Conservation (phyloP, 1,284 basidiomycete species). For the Mycena citricolor region DNA sequence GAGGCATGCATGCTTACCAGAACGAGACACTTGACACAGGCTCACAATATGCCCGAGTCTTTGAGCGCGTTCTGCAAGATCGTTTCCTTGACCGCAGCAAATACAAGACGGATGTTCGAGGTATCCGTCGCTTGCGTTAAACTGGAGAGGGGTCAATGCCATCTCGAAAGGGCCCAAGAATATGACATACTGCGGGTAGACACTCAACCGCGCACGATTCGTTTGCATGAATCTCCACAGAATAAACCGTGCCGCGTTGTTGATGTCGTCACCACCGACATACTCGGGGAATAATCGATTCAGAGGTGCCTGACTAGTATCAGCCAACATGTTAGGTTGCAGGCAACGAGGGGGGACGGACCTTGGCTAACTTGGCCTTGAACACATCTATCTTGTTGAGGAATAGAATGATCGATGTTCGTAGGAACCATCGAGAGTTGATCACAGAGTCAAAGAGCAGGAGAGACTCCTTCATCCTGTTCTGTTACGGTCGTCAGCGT, state of each 20-base stretch:
- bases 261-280: conserved; percentile 90
- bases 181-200: conserved; percentile 85
- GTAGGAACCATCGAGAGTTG: conserved; percentile 96
- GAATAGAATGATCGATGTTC: conserved; percentile 91
- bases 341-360: conserved; percentile 24
- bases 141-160: conserved; percentile 36
- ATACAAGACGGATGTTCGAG: conserved; percentile 84
- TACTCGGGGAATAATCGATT: conserved; percentile 95
- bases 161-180: background rate
- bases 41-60: conserved; percentile 74
- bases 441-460: conserved; percentile 94
- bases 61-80: conserved; percentile 87
- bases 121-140: conserved; percentile 82
- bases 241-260: conserved; percentile 98
- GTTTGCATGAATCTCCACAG: conserved; percentile 97
- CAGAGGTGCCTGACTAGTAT: conserved; percentile 60
- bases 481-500: conserved; percentile 45
- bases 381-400: conserved; percentile 97
- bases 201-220: conserved; percentile 83
- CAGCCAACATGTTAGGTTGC: background rate
- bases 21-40: too few relatives aligned
- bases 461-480: conserved; percentile 93
- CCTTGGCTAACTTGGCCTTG: conserved; percentile 89
- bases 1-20: too few relatives aligned
- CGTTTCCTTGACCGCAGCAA: conserved; percentile 98